Percentiles rank a stretch among this genome's conserved stretches.
Evolutionary conservation across 2,329 filamentous ascomycete genomes (phyloP).

Genomic region (Daldinia eschscholtzii): DNA sequence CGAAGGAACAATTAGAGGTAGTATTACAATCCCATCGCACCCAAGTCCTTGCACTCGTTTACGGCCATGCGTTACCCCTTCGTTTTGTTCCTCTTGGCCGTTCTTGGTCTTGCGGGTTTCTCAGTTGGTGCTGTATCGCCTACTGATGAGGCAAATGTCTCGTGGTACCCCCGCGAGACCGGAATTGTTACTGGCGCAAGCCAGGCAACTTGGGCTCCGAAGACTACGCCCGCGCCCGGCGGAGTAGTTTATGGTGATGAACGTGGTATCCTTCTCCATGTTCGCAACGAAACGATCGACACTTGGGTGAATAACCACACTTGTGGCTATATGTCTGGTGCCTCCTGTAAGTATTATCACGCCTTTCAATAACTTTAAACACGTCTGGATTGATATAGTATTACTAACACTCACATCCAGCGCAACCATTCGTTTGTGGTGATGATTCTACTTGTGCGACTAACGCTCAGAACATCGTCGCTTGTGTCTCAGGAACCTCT

Average conservation of each 20-base stretch:
- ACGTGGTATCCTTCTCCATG: slow-evolving; percentile 42
- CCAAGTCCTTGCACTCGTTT: background rate
- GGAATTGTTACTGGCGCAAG: slow-evolving; percentile 1
- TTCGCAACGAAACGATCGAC: too few relatives aligned
- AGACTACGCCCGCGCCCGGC: slow-evolving; percentile 46
- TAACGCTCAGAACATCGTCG: slow-evolving; percentile 54
- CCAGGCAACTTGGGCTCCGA: slow-evolving; percentile 45
- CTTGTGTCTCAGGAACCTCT: slow-evolving; percentile 51
- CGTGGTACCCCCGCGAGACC: slow-evolving; percentile 44
- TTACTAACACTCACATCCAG: slow-evolving; percentile 37
- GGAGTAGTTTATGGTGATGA: slow-evolving; percentile 21
- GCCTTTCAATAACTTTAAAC: background rate
- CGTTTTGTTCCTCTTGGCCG: slow-evolving; percentile 36
- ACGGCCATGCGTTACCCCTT: slow-evolving; percentile 37
- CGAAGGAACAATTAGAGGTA: slow-evolving; percentile 23
- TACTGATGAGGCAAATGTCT: slow-evolving; percentile 22
- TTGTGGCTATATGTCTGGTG: slow-evolving; percentile 49
- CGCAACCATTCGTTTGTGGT: slow-evolving; percentile 45
- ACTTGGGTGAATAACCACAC: slow-evolving; percentile 48
- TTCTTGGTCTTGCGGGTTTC: slow-evolving; percentile 22
- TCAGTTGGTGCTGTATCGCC: slow-evolving; percentile 42
- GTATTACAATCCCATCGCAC: background rate
- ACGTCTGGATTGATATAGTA: background rate
- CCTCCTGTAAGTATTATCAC: slow-evolving; percentile 48
- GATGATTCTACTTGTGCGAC: slow-evolving; percentile 49